phyloP scores from a whole-genome alignment of 768 basidiomycete genomes.

The Phylloporus rhodoxanthus region DNA sequence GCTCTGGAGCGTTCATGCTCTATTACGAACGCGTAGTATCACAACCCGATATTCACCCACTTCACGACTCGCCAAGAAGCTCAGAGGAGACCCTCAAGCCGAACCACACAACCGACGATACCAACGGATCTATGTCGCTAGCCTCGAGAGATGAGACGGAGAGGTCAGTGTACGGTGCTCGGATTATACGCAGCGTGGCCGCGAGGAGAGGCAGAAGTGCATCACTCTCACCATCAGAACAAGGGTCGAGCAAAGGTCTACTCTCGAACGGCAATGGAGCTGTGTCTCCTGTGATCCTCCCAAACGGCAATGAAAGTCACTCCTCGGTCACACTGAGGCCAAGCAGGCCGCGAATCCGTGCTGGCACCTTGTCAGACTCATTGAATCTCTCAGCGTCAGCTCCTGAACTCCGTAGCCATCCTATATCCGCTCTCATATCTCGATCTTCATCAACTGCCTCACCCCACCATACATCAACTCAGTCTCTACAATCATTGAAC shows the following conservation, averaged over 20 bases:
- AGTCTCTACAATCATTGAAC: constrained; percentile 15
- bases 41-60: constrained; percentile 30
- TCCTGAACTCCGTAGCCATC: constrained; percentile 21
- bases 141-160: constrained; percentile 21
- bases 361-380: constrained; percentile 4
- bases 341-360: constrained; percentile 10
- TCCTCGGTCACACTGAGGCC: constrained; percentile 21
- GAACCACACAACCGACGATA: constrained; percentile 30
- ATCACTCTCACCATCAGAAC: constrained; percentile 31
- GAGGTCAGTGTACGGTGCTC: constrained; percentile 33
- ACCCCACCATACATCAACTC: constrained; percentile 10
- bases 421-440: constrained; percentile 6
- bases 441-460: constrained; percentile 11
- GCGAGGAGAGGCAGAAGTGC: constrained; percentile 40
- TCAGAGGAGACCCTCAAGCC: constrained; percentile 66
- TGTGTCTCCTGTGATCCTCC: constrained; percentile 8
- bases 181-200: constrained; percentile 54
- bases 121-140: constrained; percentile 48
- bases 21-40: constrained; percentile 78
- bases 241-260: constrained; percentile 14
- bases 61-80: constrained; percentile 36
- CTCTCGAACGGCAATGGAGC: constrained; percentile 11
- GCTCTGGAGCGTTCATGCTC: constrained; percentile 79
- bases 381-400: constrained; percentile 21
- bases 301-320: constrained; percentile 21